These are phyloP conservation scores for Globisporangium orthogonon DNA, from an alignment of 352 stramenopile species.

Conservation along the genomic window DNA sequence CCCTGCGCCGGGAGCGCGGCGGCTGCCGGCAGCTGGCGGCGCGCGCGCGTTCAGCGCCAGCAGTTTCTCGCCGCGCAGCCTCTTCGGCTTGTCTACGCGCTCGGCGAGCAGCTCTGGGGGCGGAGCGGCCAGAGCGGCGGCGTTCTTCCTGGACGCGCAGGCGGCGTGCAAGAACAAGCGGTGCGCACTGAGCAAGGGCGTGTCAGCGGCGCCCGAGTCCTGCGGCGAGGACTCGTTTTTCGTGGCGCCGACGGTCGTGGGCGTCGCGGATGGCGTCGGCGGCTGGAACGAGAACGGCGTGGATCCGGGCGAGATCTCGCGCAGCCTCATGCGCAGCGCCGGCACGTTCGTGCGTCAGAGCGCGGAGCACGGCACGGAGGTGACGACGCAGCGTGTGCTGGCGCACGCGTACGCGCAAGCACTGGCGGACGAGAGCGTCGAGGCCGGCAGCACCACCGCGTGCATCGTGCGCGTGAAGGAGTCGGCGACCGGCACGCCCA, in stretches of 20 bases:
- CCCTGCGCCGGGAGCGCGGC: background rate
- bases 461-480: slow-evolving; percentile 67
- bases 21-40: slow-evolving; percentile 1
- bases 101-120: slow-evolving; percentile 12
- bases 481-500: slow-evolving; percentile 25
- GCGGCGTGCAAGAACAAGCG: slow-evolving; percentile 67
- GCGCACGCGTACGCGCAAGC: slow-evolving; percentile 51
- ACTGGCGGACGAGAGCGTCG: slow-evolving; percentile 56
- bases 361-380: slow-evolving; percentile 16
- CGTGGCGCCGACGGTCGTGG: slow-evolving; percentile 48
- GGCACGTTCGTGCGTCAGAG: slow-evolving; percentile 35
- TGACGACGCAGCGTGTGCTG: slow-evolving; percentile 52
- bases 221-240: slow-evolving; percentile 81
- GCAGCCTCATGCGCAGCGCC: slow-evolving; percentile 69
- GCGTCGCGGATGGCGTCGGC: slow-evolving; percentile 67
- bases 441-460: slow-evolving; percentile 69
- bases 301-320: slow-evolving; percentile 69
- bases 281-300: slow-evolving; percentile 83
- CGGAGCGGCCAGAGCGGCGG: slow-evolving; percentile 13
- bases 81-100: slow-evolving; percentile 8
- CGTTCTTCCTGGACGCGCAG: slow-evolving; percentile 69
- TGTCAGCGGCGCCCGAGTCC: slow-evolving; percentile 34
- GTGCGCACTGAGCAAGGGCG: slow-evolving; percentile 43
- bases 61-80: slow-evolving; percentile 10
- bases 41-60: slow-evolving; percentile 14